A percentile compares a stretch with the other conserved stretches of the same genome.
Evolutionary conservation across 208 protist genomes (phyloP).

Genomic region (Acanthamoeba quina): DNA sequence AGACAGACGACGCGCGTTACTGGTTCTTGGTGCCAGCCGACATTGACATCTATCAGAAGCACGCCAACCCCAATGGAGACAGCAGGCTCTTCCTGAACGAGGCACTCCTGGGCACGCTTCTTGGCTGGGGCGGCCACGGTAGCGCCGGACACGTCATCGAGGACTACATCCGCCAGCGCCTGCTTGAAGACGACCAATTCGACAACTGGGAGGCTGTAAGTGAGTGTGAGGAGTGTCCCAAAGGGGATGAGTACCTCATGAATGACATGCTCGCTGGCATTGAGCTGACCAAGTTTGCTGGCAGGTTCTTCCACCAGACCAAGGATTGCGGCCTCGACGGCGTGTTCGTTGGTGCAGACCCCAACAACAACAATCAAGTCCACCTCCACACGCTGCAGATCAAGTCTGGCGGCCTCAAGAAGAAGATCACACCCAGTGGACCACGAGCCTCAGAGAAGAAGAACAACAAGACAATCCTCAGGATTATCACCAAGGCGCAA

Average conservation of each 20-base stretch:
- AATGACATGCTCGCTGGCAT: neutral
- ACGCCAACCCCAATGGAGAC: too few species aligned
- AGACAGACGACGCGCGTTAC: neutral
- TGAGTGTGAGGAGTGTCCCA: too few species aligned
- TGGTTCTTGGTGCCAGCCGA: neutral
- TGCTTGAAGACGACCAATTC: neutral
- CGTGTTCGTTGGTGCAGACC: neutral
- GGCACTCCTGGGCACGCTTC: neutral
- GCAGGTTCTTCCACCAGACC: neutral
- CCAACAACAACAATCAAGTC: neutral
- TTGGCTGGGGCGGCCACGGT: neutral
- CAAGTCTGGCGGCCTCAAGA: neutral
- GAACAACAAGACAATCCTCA: neutral
- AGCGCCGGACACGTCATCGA: constrained; percentile 4
- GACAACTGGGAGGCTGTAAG: too few species aligned
- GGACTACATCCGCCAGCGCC: neutral
- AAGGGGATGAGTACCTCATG: too few species aligned
- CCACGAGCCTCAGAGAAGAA: neutral
- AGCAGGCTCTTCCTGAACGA: neutral
- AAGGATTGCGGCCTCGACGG: neutral
- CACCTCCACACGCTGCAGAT: neutral
- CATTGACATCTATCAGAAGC: neutral
- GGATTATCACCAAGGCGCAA: neutral
- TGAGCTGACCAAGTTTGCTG: neutral
- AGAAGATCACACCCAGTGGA: neutral